These are phyloP conservation scores for Sphaerostilbella broomeana DNA, from an alignment of 2,329 filamentous ascomycete genomes.

Conservation along the genomic window DNA sequence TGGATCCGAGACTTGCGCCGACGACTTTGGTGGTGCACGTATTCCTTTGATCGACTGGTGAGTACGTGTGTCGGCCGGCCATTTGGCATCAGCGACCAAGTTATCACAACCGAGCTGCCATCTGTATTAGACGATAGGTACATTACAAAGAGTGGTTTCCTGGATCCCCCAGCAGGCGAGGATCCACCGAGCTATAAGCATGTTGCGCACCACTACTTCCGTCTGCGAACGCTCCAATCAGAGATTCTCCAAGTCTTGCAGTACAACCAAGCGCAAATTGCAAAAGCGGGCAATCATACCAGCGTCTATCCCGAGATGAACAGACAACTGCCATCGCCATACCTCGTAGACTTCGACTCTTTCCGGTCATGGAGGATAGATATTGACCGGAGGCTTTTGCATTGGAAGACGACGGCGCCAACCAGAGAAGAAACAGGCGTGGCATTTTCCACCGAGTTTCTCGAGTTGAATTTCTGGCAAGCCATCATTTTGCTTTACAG, in stretches of 20 bases:
- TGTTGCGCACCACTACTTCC: conserved; percentile 87
- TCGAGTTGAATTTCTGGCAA: conserved; percentile 97
- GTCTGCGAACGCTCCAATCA: conserved; percentile 79
- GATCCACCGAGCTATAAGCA: conserved; percentile 77
- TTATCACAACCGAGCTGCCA: conserved; percentile 92
- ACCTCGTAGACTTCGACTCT: conserved; percentile 73
- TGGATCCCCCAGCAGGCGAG: conserved; percentile 50
- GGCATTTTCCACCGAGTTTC: conserved; percentile 78
- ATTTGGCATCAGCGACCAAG: conserved; percentile 92
- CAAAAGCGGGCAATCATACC: conserved; percentile 59
- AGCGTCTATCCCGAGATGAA: conserved; percentile 66
- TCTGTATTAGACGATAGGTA: conserved; percentile 81
- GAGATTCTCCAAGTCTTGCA: conserved; percentile 93
- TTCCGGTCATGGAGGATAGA: conserved; percentile 86
- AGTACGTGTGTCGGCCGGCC: conserved; percentile 89
- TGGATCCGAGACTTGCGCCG: conserved; percentile 82
- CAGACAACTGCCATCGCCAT: conserved; percentile 74
- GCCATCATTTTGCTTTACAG: conserved; percentile 93
- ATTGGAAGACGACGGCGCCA: conserved; percentile 83
- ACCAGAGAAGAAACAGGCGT: conserved; percentile 75
- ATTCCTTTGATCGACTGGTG: conserved; percentile 89
- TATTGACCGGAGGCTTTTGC: conserved; percentile 72
- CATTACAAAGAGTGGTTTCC: conserved; percentile 74
- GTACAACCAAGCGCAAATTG: conserved; percentile 79
- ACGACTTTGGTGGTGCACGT: conserved; percentile 94